These are phyloP conservation scores for Wickerhamomyces ciferrii DNA, from an alignment of 805 yeast genomes.

Conservation along the genomic window DNA sequence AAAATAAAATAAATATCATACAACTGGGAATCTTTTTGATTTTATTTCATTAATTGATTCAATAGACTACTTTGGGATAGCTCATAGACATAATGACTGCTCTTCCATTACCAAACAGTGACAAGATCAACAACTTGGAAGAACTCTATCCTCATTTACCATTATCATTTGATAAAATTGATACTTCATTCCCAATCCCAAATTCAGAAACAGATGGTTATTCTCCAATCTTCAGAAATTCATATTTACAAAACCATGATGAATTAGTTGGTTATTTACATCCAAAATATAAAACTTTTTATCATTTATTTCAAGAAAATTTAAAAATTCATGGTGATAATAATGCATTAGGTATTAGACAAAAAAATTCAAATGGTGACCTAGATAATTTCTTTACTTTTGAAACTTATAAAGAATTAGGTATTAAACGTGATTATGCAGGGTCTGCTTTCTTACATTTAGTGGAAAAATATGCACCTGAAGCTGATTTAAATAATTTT, in stretches of 20 bases:
- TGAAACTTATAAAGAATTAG: constrained; percentile 37
- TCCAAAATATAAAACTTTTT: constrained; percentile 38
- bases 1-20: too few species aligned
- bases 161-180: constrained; percentile 11
- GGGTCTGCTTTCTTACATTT: constrained; percentile 52
- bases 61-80: too few species aligned
- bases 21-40: too few species aligned
- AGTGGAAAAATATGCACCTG: constrained; percentile 31
- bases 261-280: constrained; percentile 33
- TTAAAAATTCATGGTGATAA: constrained; percentile 28
- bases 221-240: constrained; percentile 48
- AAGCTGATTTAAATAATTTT: constrained; percentile 32
- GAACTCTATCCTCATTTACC: constrained; percentile 15
- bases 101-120: constrained; percentile 3
- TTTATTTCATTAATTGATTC: too few species aligned
- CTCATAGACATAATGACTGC: constrained; percentile 8
- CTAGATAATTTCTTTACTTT: constrained; percentile 38
- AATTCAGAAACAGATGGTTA: constrained; percentile 32
- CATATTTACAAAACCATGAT: constrained; percentile 22
- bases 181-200: constrained; percentile 17
- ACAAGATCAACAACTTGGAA: constrained; percentile 1
- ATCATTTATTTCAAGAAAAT: constrained; percentile 38
- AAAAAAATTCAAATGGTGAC: constrained; percentile 23
- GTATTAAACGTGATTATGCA: constrained; percentile 36
- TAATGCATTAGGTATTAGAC: constrained; percentile 44